Conservation (phyloP, 2,329 filamentous ascomycete species). For the Pseudogymnoascus sp. region DNA sequence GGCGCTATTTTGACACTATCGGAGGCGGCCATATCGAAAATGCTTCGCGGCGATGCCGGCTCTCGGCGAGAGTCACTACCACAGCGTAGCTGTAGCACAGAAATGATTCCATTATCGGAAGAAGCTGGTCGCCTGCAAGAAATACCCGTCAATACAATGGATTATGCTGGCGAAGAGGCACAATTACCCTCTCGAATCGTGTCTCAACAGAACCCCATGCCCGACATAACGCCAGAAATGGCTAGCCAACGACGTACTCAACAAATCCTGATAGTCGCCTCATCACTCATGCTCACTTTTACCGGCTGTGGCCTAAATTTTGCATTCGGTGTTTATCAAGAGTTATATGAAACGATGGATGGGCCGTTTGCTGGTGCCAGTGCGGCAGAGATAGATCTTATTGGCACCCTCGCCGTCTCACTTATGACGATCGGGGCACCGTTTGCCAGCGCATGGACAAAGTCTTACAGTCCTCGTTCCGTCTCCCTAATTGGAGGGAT, state of each 20-base stretch:
- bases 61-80: background rate
- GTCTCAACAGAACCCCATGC: background rate
- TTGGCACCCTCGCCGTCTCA: conserved; percentile 30
- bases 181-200: background rate
- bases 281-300: conserved; percentile 26
- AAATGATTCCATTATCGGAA: background rate
- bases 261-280: conserved; percentile 13
- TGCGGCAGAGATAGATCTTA: conserved; percentile 31
- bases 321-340: conserved; percentile 33
- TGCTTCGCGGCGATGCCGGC: conserved; percentile 1
- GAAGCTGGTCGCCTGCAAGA: background rate
- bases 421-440: conserved; percentile 31
- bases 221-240: background rate
- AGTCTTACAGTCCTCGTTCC: conserved; percentile 26
- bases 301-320: conserved; percentile 32
- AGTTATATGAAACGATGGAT: conserved; percentile 29
- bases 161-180: background rate
- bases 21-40: background rate
- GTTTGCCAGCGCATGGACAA: conserved; percentile 28
- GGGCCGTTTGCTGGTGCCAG: conserved; percentile 30
- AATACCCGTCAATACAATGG: background rate
- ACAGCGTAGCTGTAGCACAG: background rate
- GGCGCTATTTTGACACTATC: background rate
- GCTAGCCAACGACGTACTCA: background rate
- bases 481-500: conserved; percentile 26